Conservation (phyloP, 805 yeast genomes). For the Clavispora fructus region DNA sequence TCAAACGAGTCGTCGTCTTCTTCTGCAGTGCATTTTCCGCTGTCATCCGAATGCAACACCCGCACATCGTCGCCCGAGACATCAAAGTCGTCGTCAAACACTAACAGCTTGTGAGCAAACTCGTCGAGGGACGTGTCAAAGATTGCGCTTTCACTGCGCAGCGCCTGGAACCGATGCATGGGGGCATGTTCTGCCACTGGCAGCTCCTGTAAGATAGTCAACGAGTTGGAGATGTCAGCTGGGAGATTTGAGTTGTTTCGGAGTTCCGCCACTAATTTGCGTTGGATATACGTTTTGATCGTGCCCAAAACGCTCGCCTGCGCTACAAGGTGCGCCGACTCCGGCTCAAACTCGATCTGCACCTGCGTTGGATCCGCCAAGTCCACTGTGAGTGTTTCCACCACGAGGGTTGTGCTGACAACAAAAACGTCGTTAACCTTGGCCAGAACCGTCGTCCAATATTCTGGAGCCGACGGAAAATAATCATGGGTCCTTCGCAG, state of each 20-base stretch:
- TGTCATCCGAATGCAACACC: conserved; percentile 22
- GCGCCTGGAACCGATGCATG: background rate
- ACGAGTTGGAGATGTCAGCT: conserved; percentile 9
- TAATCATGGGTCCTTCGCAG: background rate
- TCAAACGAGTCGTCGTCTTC: conserved; percentile 7
- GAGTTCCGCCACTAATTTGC: conserved; percentile 12
- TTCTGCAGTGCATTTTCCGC: conserved; percentile 18
- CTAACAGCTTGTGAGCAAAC: conserved; percentile 8
- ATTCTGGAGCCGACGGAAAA: background rate
- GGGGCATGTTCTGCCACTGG: conserved; percentile 7
- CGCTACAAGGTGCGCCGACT: conserved; percentile 22
- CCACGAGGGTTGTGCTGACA: conserved; percentile 22
- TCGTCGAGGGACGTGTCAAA: background rate
- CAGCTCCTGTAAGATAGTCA: conserved; percentile 15
- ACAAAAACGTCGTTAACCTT: conserved; percentile 28
- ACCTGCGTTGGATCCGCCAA: conserved; percentile 12
- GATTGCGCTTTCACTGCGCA: background rate
- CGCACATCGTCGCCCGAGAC: conserved; percentile 14
- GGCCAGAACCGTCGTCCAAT: conserved; percentile 9
- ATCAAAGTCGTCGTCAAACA: conserved; percentile 8
- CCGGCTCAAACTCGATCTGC: conserved; percentile 22
- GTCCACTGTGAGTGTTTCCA: conserved; percentile 19
- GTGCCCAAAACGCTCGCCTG: conserved; percentile 21
- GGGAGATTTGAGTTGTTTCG: conserved; percentile 8
- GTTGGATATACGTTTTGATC: conserved; percentile 24